Evolutionary conservation across 768 basidiomycete genomes (phyloP).

Genomic region (Amanita rubescens): DNA sequence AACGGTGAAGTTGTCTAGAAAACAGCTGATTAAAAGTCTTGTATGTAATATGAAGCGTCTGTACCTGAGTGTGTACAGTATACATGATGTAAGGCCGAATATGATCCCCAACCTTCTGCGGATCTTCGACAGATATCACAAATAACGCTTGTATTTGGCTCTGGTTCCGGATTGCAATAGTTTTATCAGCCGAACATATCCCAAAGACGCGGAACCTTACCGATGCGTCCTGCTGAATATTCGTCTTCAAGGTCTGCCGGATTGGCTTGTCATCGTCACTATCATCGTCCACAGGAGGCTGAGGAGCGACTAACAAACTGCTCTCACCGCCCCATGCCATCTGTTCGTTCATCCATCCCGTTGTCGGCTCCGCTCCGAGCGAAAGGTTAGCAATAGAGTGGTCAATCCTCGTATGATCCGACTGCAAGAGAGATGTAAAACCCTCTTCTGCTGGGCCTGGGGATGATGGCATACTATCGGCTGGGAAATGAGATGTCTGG

Average conservation of each 20-base stretch:
- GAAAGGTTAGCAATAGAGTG: conserved; percentile 31
- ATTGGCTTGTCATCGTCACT: conserved; percentile 67
- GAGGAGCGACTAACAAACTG: conserved; percentile 12
- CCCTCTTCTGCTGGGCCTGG: conserved; percentile 12
- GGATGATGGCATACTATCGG: conserved; percentile 11
- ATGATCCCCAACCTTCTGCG: conserved; percentile 94
- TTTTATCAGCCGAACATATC: background rate
- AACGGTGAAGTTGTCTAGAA: conserved; percentile 75
- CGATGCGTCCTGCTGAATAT: conserved; percentile 21
- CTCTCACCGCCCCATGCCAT: conserved; percentile 9
- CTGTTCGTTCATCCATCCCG: conserved; percentile 16
- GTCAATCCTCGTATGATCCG: conserved; percentile 19
- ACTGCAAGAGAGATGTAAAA: conserved; percentile 31
- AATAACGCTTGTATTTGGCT: conserved; percentile 66
- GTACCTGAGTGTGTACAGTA: conserved; percentile 84
- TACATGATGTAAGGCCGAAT: conserved; percentile 94
- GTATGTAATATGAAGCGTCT: conserved; percentile 14
- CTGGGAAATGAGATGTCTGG: conserved; percentile 8
- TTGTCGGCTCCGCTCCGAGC: conserved; percentile 27
- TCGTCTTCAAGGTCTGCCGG: conserved; percentile 34
- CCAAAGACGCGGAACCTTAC: conserved; percentile 18
- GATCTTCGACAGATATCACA: conserved; percentile 89
- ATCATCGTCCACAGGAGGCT: conserved; percentile 37
- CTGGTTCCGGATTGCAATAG: conserved; percentile 8
- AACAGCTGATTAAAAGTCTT: conserved; percentile 1